Evolutionary conservation across 148 eudicot genomes (phyloP).

Genomic region (Agrostemma githago): DNA sequence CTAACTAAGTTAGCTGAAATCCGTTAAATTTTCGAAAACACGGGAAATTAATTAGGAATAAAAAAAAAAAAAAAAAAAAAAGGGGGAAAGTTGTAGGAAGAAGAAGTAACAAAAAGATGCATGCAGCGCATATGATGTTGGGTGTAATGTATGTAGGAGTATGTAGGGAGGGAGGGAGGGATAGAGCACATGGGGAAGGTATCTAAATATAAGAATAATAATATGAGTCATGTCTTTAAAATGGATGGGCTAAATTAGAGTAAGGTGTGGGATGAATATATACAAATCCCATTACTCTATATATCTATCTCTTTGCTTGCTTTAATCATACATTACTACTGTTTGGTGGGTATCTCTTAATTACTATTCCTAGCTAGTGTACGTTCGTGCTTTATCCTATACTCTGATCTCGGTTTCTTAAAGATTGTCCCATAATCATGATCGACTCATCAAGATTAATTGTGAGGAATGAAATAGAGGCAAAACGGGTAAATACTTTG

Average conservation of each 20-base stretch:
- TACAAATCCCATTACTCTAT: neutral
- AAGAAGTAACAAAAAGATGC: slow-evolving; percentile 14
- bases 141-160: neutral
- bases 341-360: slow-evolving; percentile 28
- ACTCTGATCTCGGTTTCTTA: no score
- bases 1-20: no score
- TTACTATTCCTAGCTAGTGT: neutral
- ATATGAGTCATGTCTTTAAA: slow-evolving; percentile 5
- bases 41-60: no score
- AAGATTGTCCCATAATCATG: no score
- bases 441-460: no score
- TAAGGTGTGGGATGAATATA: slow-evolving; percentile 10
- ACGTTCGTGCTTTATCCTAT: neutral
- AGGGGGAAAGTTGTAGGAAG: neutral
- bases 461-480: no score
- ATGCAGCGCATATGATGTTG: neutral
- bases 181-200: slow-evolving; percentile 28
- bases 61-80: neutral
- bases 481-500: no score
- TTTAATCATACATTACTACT: slow-evolving; percentile 23
- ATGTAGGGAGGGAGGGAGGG: slow-evolving; percentile 14
- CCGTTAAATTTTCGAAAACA: no score
- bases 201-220: slow-evolving; percentile 17
- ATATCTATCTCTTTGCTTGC: neutral
- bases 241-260: slow-evolving; percentile 16